Evolutionary conservation across 257 asterid species (phyloP).

Genomic region (Ilex asprella): DNA sequence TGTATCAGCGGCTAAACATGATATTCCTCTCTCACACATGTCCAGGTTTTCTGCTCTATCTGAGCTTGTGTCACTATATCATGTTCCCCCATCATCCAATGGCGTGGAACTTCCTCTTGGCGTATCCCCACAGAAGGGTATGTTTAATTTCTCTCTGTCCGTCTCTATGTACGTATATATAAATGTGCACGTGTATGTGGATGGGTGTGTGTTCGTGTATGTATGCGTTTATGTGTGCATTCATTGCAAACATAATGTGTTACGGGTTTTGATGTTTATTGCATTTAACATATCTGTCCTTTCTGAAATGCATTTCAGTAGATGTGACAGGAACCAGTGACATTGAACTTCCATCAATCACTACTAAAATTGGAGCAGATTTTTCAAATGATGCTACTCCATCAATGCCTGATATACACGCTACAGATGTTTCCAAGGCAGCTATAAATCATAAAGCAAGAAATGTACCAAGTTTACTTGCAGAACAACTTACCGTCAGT

Average conservation of each 20-base stretch:
- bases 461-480: constrained; percentile 14
- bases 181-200: constrained; percentile 3
- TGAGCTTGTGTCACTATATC: constrained; percentile 41
- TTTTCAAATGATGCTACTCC: constrained; percentile 20
- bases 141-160: constrained; percentile 13
- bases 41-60: constrained; percentile 39
- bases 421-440: constrained; percentile 1
- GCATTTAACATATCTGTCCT: constrained; percentile 11
- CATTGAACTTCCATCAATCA: constrained; percentile 11
- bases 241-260: too few species aligned
- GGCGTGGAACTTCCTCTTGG: constrained; percentile 9
- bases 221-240: too few species aligned
- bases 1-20: constrained; percentile 16
- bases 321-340: constrained; percentile 15
- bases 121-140: constrained; percentile 25
- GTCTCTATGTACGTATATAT: constrained; percentile 1
- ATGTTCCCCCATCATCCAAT: constrained; percentile 28
- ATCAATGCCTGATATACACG: constrained; percentile 8
- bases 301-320: constrained; percentile 23
- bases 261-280: neutral
- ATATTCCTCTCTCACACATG: constrained; percentile 26
- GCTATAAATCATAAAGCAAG: constrained; percentile 10
- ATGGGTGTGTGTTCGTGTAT: too few species aligned
- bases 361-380: constrained; percentile 18
- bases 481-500: constrained; percentile 15